Conservation (phyloP, 495 filamentous ascomycete species). For the Talaromyces thailandensis region DNA sequence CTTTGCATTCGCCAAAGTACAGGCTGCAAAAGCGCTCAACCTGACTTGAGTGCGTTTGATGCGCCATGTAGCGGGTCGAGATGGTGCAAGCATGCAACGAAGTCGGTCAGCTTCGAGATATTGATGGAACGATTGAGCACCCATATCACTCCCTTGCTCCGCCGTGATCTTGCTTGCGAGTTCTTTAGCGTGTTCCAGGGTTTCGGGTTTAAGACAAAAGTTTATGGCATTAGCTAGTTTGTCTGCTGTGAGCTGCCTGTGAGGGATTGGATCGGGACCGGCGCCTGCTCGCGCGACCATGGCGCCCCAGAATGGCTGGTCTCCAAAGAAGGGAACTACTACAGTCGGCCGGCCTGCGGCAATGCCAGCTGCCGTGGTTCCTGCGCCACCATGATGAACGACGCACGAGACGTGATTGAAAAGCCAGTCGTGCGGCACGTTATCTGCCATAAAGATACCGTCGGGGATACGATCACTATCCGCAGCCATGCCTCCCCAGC, state of each 20-base stretch:
- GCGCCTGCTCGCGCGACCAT: constrained; percentile 42
- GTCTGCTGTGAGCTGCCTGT: constrained; percentile 54
- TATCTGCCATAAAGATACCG: constrained; percentile 64
- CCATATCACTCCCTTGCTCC: constrained; percentile 55
- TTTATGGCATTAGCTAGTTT: constrained; percentile 55
- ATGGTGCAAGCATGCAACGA: constrained; percentile 55
- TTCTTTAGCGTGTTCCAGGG: constrained; percentile 43
- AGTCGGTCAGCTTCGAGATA: constrained; percentile 51
- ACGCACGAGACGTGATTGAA: constrained; percentile 68
- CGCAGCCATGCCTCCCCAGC: constrained; percentile 68
- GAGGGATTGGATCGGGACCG: constrained; percentile 62
- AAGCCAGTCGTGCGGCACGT: constrained; percentile 76
- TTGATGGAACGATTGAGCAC: constrained; percentile 60
- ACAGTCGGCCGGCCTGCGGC: constrained; percentile 59
- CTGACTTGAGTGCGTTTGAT: constrained; percentile 52
- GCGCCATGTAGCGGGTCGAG: constrained; percentile 60
- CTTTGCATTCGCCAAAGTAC: constrained; percentile 48
- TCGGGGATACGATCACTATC: constrained; percentile 51
- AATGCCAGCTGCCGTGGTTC: constrained; percentile 70
- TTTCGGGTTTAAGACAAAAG: constrained; percentile 46
- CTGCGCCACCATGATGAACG: constrained; percentile 76
- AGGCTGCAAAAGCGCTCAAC: constrained; percentile 62
- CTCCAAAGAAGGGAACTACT: constrained; percentile 77
- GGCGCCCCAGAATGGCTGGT: constrained; percentile 76
- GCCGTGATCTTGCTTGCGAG: constrained; percentile 51